Base-by-base conservation (phyloP, 2,329 filamentous ascomycete species). In the Pseudocercospora cruenta region DNA sequence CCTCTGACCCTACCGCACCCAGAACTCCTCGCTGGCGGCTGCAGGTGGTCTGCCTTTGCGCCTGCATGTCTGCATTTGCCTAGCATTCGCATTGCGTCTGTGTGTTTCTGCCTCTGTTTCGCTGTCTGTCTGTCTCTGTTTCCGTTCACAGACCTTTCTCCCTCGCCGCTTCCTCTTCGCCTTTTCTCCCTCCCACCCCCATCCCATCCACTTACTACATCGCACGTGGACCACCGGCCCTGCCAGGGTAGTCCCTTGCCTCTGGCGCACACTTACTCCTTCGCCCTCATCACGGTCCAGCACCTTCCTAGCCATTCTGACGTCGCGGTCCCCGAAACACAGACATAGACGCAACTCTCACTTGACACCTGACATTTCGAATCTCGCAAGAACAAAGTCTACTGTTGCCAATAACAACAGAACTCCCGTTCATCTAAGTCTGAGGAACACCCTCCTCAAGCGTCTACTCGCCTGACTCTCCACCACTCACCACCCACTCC, bases 361-460 rank as follows among this genome's bases (percentile, higher is more conserved):
- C 28, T 58, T 36, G 55, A 58, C 31, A 58, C 53, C 24, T 31
- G 53, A 55, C 55, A 58, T 39, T 36, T 58, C 55, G 55, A 58
- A 43, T 58, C 55, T 58, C 55, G 55, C 55, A 36, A 43, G 16
- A 58, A 10, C 55, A 39, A 58, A 58, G n/a, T 58, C 55, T 58
- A 39, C 55, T 58, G 8, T 24, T 24, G n/a, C 22, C 26, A 21
- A 55, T 43, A n/a, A 43, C 24, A 26, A n/a, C 51, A 31, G 51
- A 55, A 33, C 24, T 14, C 28, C 33, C 28, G 31, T 43, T 58
- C 55, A 58, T 58, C 55, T 58, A 43, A 58, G 24, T 22, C 55
- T 39, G 28, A 19, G 28, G n/a, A 58, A 43, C 55, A 24, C 55
- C 55, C 19, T 19, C 10, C 19, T 31, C 8, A 36, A 36, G 55